Evolutionary conservation across 2,329 filamentous ascomycete species (phyloP).

Genomic region (Chlorencoelia australis): DNA sequence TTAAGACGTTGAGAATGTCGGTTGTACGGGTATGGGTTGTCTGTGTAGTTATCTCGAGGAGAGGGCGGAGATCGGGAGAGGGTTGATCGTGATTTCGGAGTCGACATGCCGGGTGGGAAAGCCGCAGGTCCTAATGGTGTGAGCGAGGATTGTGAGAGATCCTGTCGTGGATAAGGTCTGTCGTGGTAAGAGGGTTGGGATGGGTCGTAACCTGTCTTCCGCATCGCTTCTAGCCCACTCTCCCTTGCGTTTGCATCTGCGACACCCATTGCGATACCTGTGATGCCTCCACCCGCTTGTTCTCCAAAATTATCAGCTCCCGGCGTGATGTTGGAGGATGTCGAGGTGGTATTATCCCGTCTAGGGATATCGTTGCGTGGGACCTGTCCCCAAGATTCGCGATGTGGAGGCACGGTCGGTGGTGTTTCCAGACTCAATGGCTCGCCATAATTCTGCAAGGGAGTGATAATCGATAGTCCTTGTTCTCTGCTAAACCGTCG

Average conservation of each 20-base stretch:
- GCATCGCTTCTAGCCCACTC: conserved; percentile 54
- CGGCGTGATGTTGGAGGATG: conserved; percentile 38
- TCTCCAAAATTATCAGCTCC: conserved; percentile 59
- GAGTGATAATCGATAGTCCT: neutral
- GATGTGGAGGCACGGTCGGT: conserved; percentile 26
- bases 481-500: conserved; percentile 14
- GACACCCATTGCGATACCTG: conserved; percentile 56
- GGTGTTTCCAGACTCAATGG: conserved; percentile 12
- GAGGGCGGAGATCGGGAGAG: conserved; percentile 18
- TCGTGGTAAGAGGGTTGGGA: conserved; percentile 10
- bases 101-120: conserved; percentile 20
- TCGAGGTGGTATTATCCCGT: conserved; percentile 16
- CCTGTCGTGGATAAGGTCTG: conserved; percentile 6
- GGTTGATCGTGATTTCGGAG: conserved; percentile 20
- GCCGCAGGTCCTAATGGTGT: conserved; percentile 25
- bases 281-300: conserved; percentile 53
- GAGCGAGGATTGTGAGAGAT: conserved; percentile 19
- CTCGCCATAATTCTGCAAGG: conserved; percentile 10
- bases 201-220: conserved; percentile 27
- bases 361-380: conserved; percentile 4
- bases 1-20: conserved; percentile 24
- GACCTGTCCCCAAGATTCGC: conserved; percentile 19
- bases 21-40: conserved; percentile 17
- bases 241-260: conserved; percentile 55
- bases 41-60: conserved; percentile 21